Evolutionary conservation across 495 filamentous ascomycete genomes (phyloP), one percentile per base, ranked within the genome.

Genomic region (Daldinia childiae): DNA sequence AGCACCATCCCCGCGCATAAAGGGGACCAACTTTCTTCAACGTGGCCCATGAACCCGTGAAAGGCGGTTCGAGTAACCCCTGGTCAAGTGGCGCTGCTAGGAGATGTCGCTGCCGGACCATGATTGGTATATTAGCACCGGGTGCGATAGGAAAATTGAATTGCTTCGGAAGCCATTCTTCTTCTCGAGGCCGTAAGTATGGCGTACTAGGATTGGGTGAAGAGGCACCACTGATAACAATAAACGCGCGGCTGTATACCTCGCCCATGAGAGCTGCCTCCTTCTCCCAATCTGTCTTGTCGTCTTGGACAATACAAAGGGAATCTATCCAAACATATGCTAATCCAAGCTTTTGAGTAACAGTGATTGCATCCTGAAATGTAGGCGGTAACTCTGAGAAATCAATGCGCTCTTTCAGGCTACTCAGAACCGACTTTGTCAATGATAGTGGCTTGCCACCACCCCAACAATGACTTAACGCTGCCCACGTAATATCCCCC

Each of bases 211-310:
- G 43, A 24, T 48, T 48, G 0, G 43, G 19, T 19, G 43, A 48
- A 24, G 43, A 48, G 43, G 43, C 43, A 1, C 43, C 43, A 21
- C 43, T 48, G 3, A 48, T 48, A 12, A 48, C 43, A 12, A 48
- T 48, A 24, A 48, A 48, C n/a, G 43, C 43, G 8, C 43, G 71
- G 41, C 43, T 58, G 39, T 77, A 78, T 9, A 78, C 67, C 11
- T 61, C 11, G 2, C 62, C 58, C 81, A 83, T 83, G 6, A 60
- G 55, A 7, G 72, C 69, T n/a, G 81, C 76, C 58, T 83, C 79
- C 36, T 58, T 62, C 39, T 76, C 52, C 81, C 81, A 83, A 39
- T 83, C 81, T 26, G 66, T 62, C 32, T 38, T 55, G 39, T 74
- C 70, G 45, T 80, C 78, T 62, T 79, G 76, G 30, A 78, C 21